phyloP scores from a whole-genome alignment of 257 asterid genomes.

The Salvia hispanica region DNA sequence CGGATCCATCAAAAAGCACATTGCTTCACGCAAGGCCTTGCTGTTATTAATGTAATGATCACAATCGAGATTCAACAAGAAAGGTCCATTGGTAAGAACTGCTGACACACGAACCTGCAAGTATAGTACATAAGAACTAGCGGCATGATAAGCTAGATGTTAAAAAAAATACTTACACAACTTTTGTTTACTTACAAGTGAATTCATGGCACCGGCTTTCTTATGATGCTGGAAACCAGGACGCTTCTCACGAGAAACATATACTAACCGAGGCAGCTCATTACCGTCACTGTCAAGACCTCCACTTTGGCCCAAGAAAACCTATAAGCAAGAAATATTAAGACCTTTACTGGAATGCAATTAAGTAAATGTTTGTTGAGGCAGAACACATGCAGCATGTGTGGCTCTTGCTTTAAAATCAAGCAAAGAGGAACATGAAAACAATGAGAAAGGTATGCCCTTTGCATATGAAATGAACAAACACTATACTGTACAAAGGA shows the following conservation, averaged over 20 bases:
- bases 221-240: constrained; percentile 98
- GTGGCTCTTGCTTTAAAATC: constrained; percentile 5
- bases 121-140: constrained; percentile 21
- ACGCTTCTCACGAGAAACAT: constrained; percentile 99
- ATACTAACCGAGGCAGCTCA: constrained; percentile 89
- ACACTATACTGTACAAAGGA: constrained; percentile 11
- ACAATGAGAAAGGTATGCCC: background rate
- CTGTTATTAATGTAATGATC: constrained; percentile 98
- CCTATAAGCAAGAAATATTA: constrained; percentile 51
- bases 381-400: constrained; percentile 16
- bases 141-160: constrained; percentile 15
- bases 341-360: constrained; percentile 20
- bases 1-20: constrained; percentile 98
- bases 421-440: constrained; percentile 7
- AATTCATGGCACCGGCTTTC: constrained; percentile 99
- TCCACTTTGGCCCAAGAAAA: constrained; percentile 96
- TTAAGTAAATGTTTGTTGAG: constrained; percentile 6
- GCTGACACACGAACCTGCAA: constrained; percentile 97
- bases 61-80: constrained; percentile 97
- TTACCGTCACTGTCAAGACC: constrained; percentile 96
- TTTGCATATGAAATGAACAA: constrained; percentile 13
- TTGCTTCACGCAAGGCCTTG: constrained; percentile 95
- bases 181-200: constrained; percentile 68
- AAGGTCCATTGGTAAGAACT: constrained; percentile 96
- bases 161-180: constrained; percentile 2